These are phyloP conservation scores for Trichoderma semiorbis DNA, from an alignment of 2,329 filamentous ascomycete species.

Conservation along the genomic window DNA sequence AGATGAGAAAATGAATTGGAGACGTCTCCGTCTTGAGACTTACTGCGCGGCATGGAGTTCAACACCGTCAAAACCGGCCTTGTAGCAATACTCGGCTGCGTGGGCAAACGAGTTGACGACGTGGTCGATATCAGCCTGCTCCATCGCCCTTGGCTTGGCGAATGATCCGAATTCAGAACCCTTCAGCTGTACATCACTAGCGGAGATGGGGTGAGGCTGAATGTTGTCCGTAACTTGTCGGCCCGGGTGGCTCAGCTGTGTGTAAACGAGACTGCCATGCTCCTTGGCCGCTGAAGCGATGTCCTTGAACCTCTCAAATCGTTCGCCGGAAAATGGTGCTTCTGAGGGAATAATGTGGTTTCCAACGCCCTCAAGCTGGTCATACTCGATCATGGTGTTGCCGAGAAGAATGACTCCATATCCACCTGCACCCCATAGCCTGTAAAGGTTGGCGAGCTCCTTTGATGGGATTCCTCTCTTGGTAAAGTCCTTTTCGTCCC, in stretches of 20 bases:
- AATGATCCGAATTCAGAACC: constrained; percentile 29
- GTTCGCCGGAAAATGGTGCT: constrained; percentile 48
- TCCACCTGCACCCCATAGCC: constrained; percentile 55
- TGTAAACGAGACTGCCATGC: constrained; percentile 58
- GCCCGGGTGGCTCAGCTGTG: constrained; percentile 61
- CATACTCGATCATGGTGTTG: constrained; percentile 62
- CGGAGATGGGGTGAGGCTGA: constrained; percentile 38
- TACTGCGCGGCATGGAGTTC: constrained; percentile 50
- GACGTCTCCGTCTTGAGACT: background rate
- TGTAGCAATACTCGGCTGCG: constrained; percentile 58
- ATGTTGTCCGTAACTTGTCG: constrained; percentile 20
- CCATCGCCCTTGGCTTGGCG: constrained; percentile 51
- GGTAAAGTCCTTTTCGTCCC: constrained; percentile 50
- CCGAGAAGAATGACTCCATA: constrained; percentile 58
- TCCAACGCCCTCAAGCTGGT: constrained; percentile 53
- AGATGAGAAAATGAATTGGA: background rate
- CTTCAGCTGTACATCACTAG: constrained; percentile 37
- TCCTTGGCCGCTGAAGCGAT: constrained; percentile 53
- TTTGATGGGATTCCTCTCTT: constrained; percentile 43
- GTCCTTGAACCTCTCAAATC: constrained; percentile 60
- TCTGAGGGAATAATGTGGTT: constrained; percentile 57
- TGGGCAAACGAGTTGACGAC: constrained; percentile 61
- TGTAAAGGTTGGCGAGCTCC: constrained; percentile 52
- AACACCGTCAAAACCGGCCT: constrained; percentile 57
- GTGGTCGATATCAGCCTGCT: constrained; percentile 50